Conservation (phyloP, 345 rosid genomes). For the Sonneratia alba region DNA sequence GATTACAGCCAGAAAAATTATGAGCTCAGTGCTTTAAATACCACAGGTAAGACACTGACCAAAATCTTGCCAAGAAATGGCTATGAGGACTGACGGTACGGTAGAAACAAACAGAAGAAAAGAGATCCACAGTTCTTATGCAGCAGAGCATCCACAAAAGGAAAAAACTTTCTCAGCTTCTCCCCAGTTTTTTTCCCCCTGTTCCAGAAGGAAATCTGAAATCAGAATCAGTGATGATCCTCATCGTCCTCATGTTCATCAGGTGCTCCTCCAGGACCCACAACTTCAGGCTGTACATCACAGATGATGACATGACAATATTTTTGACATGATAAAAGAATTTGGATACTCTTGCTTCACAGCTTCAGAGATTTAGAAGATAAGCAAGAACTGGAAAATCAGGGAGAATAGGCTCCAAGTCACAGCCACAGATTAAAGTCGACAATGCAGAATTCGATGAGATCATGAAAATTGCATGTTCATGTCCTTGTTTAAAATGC, state of each 20-base stretch:
- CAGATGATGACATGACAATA: slow-evolving; percentile 2
- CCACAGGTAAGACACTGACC: slow-evolving; percentile 10
- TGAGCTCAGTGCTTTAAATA: too few relatives aligned
- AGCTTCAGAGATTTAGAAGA: not conserved
- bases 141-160: slow-evolving; percentile 20
- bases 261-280: slow-evolving; percentile 83
- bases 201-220: slow-evolving; percentile 6
- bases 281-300: slow-evolving; percentile 66
- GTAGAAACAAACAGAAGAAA: not conserved
- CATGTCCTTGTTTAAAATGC: not conserved
- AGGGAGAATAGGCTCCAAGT: not conserved
- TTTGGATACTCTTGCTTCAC: not conserved
- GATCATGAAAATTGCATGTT: too few relatives aligned
- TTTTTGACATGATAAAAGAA: too few relatives aligned
- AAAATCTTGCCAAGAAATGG: slow-evolving; percentile 23
- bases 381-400: not conserved
- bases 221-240: slow-evolving; percentile 34
- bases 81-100: slow-evolving; percentile 19
- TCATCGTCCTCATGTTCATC: slow-evolving; percentile 52
- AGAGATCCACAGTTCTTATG: slow-evolving; percentile 15
- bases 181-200: slow-evolving; percentile 17
- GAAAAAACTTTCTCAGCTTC: slow-evolving; percentile 18
- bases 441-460: too few relatives aligned
- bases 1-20: too few relatives aligned
- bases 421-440: not conserved